Evolutionary conservation across 2,329 filamentous ascomycete genomes (phyloP), one percentile per base, ranked within the genome.

Genomic region (Rugonectria rugulosa): DNA sequence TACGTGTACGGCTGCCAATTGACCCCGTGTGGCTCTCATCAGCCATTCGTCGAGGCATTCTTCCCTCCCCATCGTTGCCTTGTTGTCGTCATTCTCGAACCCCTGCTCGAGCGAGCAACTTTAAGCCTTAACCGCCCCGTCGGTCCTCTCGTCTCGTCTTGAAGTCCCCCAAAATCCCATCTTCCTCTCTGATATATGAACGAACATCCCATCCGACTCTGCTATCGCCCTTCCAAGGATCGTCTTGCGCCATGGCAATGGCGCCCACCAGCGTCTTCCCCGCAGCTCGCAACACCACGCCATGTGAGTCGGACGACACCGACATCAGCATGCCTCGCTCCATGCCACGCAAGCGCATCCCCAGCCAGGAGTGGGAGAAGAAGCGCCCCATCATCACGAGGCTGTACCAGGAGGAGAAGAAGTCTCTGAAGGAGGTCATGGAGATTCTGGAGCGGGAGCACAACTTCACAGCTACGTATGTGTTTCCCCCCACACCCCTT

Each of bases 391-490:
- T 70, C 42, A 77, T 77, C 53, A 75, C 71, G 38, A 67, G 59
- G 15, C 60, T 77, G 42, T 77, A 77, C 54, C 68, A 77, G 49
- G 74, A 76, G 41, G 71, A 77, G 59, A 75, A 75, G 60, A 70
- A 68, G 27, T 72, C 75, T 20, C 70, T 77, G 49, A 75, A 75
- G 44, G 73, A 77, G 53, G 73, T 77, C 48, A 75, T 75, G 70
- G 70, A 70, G 24, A 70, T 73, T 43, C 74, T 77, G 60, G 65
- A 74, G 50, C 66, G 67, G 32, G 70, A 76, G 14, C 63, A 77
- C 56, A 66, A 67, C 42, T 77, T 77, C 47, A 65, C 65, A 56
- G 75, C 75, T 29, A 77, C 75, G 75, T 76, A 66, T 60, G 74
- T 70, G 17, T 34, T 42, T 29, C 21, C 38, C 10, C 41, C 11